Base-by-base conservation (phyloP, 768 basidiomycete species). In the Lactifluus echinatus region DNA sequence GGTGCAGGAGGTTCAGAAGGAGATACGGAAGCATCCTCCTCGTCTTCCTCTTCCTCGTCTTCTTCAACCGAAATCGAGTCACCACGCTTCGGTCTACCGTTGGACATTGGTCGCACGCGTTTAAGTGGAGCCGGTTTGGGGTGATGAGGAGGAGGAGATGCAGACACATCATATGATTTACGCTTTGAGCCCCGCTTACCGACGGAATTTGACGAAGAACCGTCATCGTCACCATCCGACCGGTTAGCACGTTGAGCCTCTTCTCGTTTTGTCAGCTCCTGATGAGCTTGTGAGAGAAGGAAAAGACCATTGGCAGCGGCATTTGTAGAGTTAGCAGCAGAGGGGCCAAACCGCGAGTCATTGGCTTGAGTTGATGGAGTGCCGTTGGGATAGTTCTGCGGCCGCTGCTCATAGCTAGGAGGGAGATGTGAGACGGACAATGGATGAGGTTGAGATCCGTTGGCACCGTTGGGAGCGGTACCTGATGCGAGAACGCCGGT, bases 181-280 rank as follows among this genome's bases (percentile, higher is more conserved):
- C 89, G 83, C 71, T 91, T 92, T 8, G 81, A 75, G 2, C 80
- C 79, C 42, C 87, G 81, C 65, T 81, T 81, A 44, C 64, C 69
- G 33, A 12, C 66, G 60, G 53, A 53, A n/a, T 21, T 55, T 65
- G 58, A 63, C 66, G 36, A 67, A 58, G 51, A 70, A 23, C 33
- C 10, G 7, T 59, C 71, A 19, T 73, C 66, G 44, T 64, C 65
- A 6, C 60, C 63, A 17, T 55, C 53, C 8, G 68, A 67, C 54
- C 68, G 73, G 56, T 73, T 73, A 48, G 82, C 80, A 63, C 84
- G 79, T 67, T 87, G 83, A 0, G 85, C 84, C 68, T 91, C 88
- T 71, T 95, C 93, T n/a, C 91, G 83, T 74, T 94, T 95, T 36
- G 89, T 90, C 58, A 96, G 82, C 76, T 95, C 93, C 69, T 96